Evolutionary conservation across 176 grass and related monocot species (phyloP).

Genomic region (Sorghum bicolor): Sorghum_bicolor_NCBIv3 NC_012879.2:9559501-9560000

Average conservation of each 20-base stretch:
- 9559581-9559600: slow-evolving; percentile 2
- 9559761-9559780: background rate
- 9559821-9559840: background rate
- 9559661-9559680: background rate
- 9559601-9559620: background rate
- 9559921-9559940: no score
- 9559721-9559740: background rate
- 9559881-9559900: slow-evolving; percentile 37
- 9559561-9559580: slow-evolving; percentile 36
- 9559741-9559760: background rate
- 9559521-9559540: background rate
- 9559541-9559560: background rate
- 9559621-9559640: background rate
- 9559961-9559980: slow-evolving; percentile 7
- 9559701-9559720: background rate
- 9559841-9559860: background rate
- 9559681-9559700: background rate
- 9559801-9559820: background rate
- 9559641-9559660: background rate
- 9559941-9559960: background rate
- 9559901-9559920: background rate
- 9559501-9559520: background rate
- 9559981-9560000: background rate
- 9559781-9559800: slow-evolving; percentile 16
- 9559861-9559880: slow-evolving; percentile 23